These are phyloP conservation scores for Calonectria ilicicola DNA, from an alignment of 2,329 filamentous ascomycete genomes.

Conservation along the genomic window DNA sequence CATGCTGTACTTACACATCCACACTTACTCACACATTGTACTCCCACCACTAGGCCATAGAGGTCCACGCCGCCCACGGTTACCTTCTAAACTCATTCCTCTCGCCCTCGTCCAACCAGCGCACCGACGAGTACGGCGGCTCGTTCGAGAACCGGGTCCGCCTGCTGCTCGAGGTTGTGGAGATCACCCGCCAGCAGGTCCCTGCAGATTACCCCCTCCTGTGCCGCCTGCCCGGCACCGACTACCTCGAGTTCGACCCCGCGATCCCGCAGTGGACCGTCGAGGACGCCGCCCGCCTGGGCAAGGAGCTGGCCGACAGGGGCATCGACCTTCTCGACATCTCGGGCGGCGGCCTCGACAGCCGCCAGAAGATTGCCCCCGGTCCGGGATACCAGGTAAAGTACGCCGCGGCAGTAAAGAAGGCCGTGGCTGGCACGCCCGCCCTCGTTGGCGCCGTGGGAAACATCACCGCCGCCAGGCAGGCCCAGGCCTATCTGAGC, in stretches of 20 bases:
- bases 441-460: conserved; percentile 58
- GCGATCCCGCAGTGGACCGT: conserved; percentile 67
- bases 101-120: conserved; percentile 56
- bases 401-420: conserved; percentile 74
- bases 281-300: conserved; percentile 74
- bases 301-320: conserved; percentile 68
- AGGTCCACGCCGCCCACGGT: conserved; percentile 58
- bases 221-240: conserved; percentile 75
- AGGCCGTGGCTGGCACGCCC: conserved; percentile 70
- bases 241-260: conserved; percentile 75
- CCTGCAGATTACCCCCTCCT: conserved; percentile 66
- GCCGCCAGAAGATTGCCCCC: conserved; percentile 65
- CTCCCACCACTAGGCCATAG: conserved; percentile 36
- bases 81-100: conserved; percentile 62
- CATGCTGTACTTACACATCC: too few relatives aligned
- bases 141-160: conserved; percentile 58
- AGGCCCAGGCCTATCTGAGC: conserved; percentile 60
- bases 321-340: conserved; percentile 82
- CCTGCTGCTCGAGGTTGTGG: conserved; percentile 46
- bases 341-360: conserved; percentile 73
- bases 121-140: conserved; percentile 61
- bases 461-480: conserved; percentile 54
- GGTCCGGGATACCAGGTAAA: conserved; percentile 77
- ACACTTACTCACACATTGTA: background rate
- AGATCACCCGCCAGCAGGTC: conserved; percentile 29